phyloP scores from a whole-genome alignment of 768 basidiomycete genomes.

The Symmetrospora coprosmae region DNA sequence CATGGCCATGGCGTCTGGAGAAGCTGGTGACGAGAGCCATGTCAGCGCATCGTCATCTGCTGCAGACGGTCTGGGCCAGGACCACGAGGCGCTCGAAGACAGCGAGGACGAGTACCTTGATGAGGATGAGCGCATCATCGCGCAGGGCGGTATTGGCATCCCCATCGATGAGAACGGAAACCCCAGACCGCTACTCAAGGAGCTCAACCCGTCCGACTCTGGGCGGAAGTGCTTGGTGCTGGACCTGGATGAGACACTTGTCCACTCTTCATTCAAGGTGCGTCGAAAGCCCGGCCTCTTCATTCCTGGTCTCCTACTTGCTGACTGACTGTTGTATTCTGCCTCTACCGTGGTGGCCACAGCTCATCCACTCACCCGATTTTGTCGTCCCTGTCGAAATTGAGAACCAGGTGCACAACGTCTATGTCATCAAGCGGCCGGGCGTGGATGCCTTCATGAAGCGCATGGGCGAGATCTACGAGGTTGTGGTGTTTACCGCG shows the following conservation, averaged over 20 bases:
- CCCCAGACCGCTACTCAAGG: conserved; percentile 75
- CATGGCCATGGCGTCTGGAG: background rate
- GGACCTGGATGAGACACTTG: conserved; percentile 90
- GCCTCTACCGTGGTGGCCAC: conserved; percentile 9
- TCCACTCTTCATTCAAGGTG: conserved; percentile 98
- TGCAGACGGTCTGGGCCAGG: background rate
- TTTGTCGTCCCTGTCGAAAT: conserved; percentile 99
- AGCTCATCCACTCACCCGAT: conserved; percentile 90
- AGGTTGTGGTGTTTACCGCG: conserved; percentile 94
- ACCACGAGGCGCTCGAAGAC: conserved; percentile 1
- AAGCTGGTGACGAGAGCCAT: conserved; percentile 5
- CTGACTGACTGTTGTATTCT: background rate
- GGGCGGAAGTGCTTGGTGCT: conserved; percentile 92
- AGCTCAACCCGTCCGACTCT: conserved; percentile 59
- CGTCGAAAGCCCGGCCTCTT: conserved; percentile 24
- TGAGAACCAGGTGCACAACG: conserved; percentile 94
- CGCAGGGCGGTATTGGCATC: conserved; percentile 56
- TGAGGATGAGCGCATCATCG: conserved; percentile 20
- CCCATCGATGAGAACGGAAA: conserved; percentile 85
- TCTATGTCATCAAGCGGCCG: conserved; percentile 96
- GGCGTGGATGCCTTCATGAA: conserved; percentile 91
- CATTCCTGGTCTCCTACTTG: background rate
- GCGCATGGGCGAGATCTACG: conserved; percentile 97
- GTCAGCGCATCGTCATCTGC: background rate
- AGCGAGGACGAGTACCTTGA: conserved; percentile 20